Evolutionary conservation across 192 early-diverging fungal species (phyloP), one percentile per base, ranked within the genome.

Genomic region (Kickxella alabastrina): DNA sequence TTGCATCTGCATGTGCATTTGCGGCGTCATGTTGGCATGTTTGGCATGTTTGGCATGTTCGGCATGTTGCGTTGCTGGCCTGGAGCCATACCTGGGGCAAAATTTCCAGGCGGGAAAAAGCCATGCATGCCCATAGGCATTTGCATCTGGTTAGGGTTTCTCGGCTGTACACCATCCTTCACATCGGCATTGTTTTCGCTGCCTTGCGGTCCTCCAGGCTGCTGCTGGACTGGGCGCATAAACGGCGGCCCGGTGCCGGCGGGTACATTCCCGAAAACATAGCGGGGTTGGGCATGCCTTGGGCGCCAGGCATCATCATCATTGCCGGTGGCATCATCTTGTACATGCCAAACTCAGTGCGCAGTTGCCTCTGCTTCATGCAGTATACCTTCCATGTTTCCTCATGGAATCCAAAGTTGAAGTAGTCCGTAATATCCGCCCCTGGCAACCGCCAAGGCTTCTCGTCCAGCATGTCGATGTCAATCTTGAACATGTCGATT

Each of bases 331-430:
- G 72, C 55, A 85, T 79, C 54, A 77, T 75, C 70, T 82, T 82
- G 60, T 75, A 70, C 49, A 68, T 75, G 74, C 40, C 66, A 26
- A 70, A 70, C 31, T 93, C 85, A 10, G 90, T 85, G 13, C 95
- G 81, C 46, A 93, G 53, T 58, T 83, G 79, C 66, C 88, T 91
- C 78, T 99, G 95, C 75, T 93, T 95, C n/a, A 80, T 73, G 57
- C 87, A 91, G 70, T 98, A 99, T 8, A 86, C 79, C 57, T 88
- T 83, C 97, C 97, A 99, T 19, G 87, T 88, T n/a, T 79, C 68
- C 68, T 99, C 95, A 66, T 89, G 95, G 62, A 99, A 97, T 2
- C 97, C 97, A 79, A 92, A 99, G 79, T 99, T 99, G 77, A 99
- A 99, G 75, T 96, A 99, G 65, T 99, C 97, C 2, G 95, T 96